phyloP scores from a whole-genome alignment of 2,329 filamentous ascomycete genomes.

The Calcarisporium arbuscula region DNA sequence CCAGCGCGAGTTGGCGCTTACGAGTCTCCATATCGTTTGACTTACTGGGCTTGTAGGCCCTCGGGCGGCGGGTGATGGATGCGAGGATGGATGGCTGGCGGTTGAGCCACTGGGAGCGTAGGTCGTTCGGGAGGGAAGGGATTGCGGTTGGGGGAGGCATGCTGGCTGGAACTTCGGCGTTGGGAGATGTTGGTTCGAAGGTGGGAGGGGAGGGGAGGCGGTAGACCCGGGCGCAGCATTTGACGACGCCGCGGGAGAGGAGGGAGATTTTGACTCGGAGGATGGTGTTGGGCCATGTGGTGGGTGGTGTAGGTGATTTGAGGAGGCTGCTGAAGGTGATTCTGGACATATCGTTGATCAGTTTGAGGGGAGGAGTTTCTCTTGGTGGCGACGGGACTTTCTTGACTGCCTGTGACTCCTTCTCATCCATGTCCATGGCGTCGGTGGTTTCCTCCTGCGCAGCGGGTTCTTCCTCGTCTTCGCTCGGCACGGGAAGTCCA shows the following conservation, averaged over 20 bases:
- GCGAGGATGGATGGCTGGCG: constrained; percentile 30
- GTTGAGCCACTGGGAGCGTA: constrained; percentile 67
- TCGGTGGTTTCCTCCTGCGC: constrained; percentile 15
- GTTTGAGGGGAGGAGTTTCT: constrained; percentile 8
- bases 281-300: constrained; percentile 31
- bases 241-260: constrained; percentile 62
- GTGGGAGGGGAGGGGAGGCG: constrained; percentile 51
- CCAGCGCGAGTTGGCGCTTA: constrained; percentile 39
- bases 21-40: constrained; percentile 27
- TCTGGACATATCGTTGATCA: constrained; percentile 18
- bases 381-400: constrained; percentile 1
- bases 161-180: constrained; percentile 41
- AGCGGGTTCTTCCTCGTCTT: constrained; percentile 7
- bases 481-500: constrained; percentile 12
- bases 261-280: constrained; percentile 63
- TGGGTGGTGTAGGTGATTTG: constrained; percentile 11
- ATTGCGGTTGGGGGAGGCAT: constrained; percentile 21
- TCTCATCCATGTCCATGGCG: constrained; percentile 25
- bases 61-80: not conserved
- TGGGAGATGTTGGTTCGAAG: constrained; percentile 19
- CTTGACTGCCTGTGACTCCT: constrained; percentile 3
- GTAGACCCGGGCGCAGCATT: constrained; percentile 74
- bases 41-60: not conserved
- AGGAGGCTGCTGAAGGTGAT: constrained; percentile 24
- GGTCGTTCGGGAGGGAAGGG: constrained; percentile 33